Evolutionary conservation across 768 basidiomycete genomes (phyloP).

Genomic region (Phaffia tasmanica): DNA sequence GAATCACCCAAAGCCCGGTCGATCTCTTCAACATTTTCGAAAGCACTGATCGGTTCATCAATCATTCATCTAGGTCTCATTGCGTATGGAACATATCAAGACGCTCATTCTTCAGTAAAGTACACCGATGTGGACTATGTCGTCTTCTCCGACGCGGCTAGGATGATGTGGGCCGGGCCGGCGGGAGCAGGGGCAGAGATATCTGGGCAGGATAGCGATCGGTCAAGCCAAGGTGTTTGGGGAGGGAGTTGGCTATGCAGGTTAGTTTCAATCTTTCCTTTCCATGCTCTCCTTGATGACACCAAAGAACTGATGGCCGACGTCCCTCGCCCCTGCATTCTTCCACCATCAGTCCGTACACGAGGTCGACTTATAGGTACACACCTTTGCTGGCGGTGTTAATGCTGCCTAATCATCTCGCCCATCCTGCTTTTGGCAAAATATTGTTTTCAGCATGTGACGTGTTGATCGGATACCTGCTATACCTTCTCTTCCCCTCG

Average conservation of each 20-base stretch:
- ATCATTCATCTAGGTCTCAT: slow-evolving; percentile 60
- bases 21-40: no score
- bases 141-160: slow-evolving; percentile 86
- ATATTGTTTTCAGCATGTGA: slow-evolving; percentile 75
- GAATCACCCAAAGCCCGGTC: no score
- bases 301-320: background rate
- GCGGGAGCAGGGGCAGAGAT: background rate
- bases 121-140: slow-evolving; percentile 98
- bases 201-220: no score
- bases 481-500: slow-evolving; percentile 51
- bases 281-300: slow-evolving; percentile 2
- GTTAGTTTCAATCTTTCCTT: slow-evolving; percentile 45
- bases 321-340: background rate
- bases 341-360: slow-evolving; percentile 59
- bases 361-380: slow-evolving; percentile 85
- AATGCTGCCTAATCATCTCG: slow-evolving; percentile 63
- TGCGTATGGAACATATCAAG: slow-evolving; percentile 82
- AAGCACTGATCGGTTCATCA: slow-evolving; percentile 38
- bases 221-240: slow-evolving; percentile 1
- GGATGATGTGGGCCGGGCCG: slow-evolving; percentile 40
- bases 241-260: slow-evolving; percentile 51
- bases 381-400: slow-evolving; percentile 82
- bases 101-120: slow-evolving; percentile 67
- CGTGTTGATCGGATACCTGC: slow-evolving; percentile 48
- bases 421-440: slow-evolving; percentile 84